Evolutionary conservation across 1,284 basidiomycete genomes (phyloP), one percentile per base, ranked within the genome.

Genomic region (Kwoniella shivajii): DNA sequence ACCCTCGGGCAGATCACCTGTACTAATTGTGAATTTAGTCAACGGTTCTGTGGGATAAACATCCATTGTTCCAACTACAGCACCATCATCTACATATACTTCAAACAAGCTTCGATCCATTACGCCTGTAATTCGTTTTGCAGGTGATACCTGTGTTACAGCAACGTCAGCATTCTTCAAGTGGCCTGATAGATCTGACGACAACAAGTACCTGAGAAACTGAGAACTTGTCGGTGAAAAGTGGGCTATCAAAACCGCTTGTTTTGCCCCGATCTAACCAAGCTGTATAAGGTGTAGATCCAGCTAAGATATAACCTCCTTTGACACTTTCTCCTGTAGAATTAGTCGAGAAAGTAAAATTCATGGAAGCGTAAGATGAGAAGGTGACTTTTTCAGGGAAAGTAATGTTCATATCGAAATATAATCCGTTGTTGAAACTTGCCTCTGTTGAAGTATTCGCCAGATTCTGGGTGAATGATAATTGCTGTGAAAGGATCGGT

Each of bases 211-310:
- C 60, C 36, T 62, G 59, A 46, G 52, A 50, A 46, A 38, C 61
- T 45, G 65, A 63, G 58, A 68, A 63, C 57, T 73, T 69, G 61
- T 78, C 69, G 38, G 74, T 76, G 61, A 73, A 78, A 56, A 74
- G 72, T 9, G 71, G 69, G 51, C 73, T 69, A 20, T 65, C 60
- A 54, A 72, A 78, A 1, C 58, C 60, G 13, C 66, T 67, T 16
- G 69, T 66, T 5, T 65, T 60, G 22, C 74, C 65, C 31, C 78
- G 65, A 57, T 79, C 74, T 29, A 78, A 54, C 65, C 63, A 78
- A 4, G 72, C 56, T 13, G 59, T 36, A 16, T 63, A 30, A 4
- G 54, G 56, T 4, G 64, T 51, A 27, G 58, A 59, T 6, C 69
- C 63, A 5, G 64, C 65, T 52, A 72, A 59, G 24, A 65, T 54